Evolutionary conservation across 2,329 filamentous ascomycete genomes (phyloP).

Genomic region (Phialophora expanda): DNA sequence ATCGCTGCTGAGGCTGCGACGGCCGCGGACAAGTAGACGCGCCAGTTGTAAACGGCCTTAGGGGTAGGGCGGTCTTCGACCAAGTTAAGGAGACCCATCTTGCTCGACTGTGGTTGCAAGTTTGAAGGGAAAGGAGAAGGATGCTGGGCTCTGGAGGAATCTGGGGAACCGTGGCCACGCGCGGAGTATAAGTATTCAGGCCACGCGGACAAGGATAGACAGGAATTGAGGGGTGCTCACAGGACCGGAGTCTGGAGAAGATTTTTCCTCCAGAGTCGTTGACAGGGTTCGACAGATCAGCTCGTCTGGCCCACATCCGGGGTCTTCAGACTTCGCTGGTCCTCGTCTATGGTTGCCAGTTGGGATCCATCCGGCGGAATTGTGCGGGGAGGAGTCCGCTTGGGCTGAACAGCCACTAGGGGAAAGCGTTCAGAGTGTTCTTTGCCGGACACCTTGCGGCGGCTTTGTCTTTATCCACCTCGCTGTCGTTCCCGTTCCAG

Average conservation of each 20-base stretch:
- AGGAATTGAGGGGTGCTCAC: not conserved
- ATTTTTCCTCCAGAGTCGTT: constrained; percentile 11
- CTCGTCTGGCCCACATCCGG: constrained; percentile 1
- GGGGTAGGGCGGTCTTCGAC: constrained; percentile 60
- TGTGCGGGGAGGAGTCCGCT: constrained; percentile 3
- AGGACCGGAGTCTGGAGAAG: constrained; percentile 1
- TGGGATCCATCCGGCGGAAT: not conserved
- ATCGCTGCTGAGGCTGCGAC: constrained; percentile 63
- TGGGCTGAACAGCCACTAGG: not conserved
- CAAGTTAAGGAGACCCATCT: constrained; percentile 49
- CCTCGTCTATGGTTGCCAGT: constrained; percentile 8
- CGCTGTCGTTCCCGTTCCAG: not conserved
- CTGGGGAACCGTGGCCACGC: constrained; percentile 7
- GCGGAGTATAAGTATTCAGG: constrained; percentile 22
- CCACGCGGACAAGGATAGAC: not conserved
- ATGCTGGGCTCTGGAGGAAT: constrained; percentile 4
- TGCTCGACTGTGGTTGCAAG: constrained; percentile 26
- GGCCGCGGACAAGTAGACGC: constrained; percentile 60
- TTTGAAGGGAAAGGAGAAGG: not conserved
- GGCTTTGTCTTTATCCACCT: constrained; percentile 19
- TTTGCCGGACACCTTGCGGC: not conserved
- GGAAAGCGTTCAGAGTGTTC: not conserved
- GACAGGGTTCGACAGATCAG: not conserved
- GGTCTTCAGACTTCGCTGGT: constrained; percentile 3
- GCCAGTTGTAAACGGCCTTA: constrained; percentile 65